Evolutionary conservation across 768 basidiomycete species (phyloP), one percentile per base, ranked within the genome.

Genomic region (Leccinum pellstonianum): DNA sequence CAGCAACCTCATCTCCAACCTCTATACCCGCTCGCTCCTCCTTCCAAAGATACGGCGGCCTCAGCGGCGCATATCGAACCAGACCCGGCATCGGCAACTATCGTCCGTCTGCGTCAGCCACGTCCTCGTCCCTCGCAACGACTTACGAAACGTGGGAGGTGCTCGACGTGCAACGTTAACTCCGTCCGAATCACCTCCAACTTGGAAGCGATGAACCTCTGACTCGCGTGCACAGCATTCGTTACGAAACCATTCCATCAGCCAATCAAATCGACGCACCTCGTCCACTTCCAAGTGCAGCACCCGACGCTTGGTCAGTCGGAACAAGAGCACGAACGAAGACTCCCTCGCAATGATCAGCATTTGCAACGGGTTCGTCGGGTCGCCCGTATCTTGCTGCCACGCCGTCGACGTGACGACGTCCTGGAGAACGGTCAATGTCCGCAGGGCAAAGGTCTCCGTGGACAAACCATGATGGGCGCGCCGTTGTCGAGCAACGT

Each of bases 201-300:
- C 58, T 61, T 70, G 23, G 52, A 1, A 3, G 17, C 4, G 3
- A 68, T 52, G 56, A 70, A 68, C 3, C 5, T 38, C 68, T 70
- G 21, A n/a, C 21, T 46, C 19, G 10, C 47, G 21, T 41, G 41
- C 9, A 52, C 2, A 15, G n/a, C 31, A 23, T 10, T 50, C 15
- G 9, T 50, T 21, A 53, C n/a, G 33, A 37, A 21, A 52, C 4
- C 6, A 11, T 23, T 35, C 47, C 3, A 23, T 31, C 25, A 10
- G 10, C 19, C 50, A 6, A 54, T 52, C 46, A 1, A 21, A 49
- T 17, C 1, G 0, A 51, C 66, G 53, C 41, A 67, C 66, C 57
- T 70, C 69, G 59, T 68, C 64, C 50, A 70, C 68, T 31, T 70
- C 68, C 38, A 70, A 43, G 6, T 68, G 57, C 35, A 70, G 59